Evolutionary conservation across 2,329 filamentous ascomycete species (phyloP).

Genomic region (Stemphylium lycopersici): DNA sequence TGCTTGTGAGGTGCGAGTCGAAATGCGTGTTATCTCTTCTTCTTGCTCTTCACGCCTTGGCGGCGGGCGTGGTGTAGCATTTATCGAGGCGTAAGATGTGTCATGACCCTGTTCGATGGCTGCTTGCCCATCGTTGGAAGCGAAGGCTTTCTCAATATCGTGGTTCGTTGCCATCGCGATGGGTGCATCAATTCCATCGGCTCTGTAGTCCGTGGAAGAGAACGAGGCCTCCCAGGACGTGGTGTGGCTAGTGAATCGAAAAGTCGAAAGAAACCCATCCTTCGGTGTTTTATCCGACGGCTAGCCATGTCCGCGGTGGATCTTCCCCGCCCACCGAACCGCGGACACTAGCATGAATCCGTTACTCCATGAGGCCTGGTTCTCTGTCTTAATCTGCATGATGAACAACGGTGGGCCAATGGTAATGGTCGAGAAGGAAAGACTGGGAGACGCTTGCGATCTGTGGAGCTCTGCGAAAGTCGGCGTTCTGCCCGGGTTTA

Average conservation of each 20-base stretch:
- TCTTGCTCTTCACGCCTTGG: slow-evolving; percentile 8
- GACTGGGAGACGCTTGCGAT: neutral
- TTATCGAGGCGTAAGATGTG: slow-evolving; percentile 11
- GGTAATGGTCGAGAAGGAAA: slow-evolving; percentile 1
- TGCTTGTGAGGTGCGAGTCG: slow-evolving; percentile 12
- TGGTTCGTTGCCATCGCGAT: slow-evolving; percentile 7
- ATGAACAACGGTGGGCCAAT: neutral
- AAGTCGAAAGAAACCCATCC: neutral
- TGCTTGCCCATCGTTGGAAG: slow-evolving; percentile 1
- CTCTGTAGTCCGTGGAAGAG: neutral
- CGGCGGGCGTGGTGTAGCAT: neutral
- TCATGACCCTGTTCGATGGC: slow-evolving; percentile 1
- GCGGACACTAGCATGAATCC: slow-evolving; percentile 25
- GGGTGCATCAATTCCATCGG: too few species aligned
- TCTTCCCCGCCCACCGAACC: slow-evolving; percentile 21
- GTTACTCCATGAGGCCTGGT: neutral
- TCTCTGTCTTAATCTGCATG: neutral
- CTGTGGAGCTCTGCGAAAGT: slow-evolving; percentile 1
- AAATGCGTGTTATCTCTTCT: slow-evolving; percentile 11
- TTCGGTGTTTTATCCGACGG: slow-evolving; percentile 18
- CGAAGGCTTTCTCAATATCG: slow-evolving; percentile 25
- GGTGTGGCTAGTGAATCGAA: neutral
- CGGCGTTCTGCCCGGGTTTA: slow-evolving; percentile 11
- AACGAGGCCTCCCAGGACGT: neutral
- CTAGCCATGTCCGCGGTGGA: slow-evolving; percentile 1